A percentile compares a stretch with the other conserved stretches of the same genome.
Evolutionary conservation across 306 rosid genomes (phyloP).

Genomic region (Acacia confusa): DNA sequence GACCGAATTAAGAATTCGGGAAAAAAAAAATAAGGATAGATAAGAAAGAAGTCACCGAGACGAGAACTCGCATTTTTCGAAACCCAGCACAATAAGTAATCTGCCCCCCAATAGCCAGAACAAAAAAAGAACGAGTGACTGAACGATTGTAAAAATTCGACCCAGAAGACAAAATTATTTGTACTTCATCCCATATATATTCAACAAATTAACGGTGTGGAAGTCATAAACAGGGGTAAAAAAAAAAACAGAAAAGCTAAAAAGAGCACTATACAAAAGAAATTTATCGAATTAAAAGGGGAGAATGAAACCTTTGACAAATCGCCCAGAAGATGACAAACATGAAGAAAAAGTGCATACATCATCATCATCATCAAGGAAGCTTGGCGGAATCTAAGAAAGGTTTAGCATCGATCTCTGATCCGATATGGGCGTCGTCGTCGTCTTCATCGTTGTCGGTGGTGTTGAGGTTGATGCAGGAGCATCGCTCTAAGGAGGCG

Average conservation of each 20-base stretch:
- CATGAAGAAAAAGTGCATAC: not conserved
- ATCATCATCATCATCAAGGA: not conserved
- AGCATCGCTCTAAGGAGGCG: slow-evolving; percentile 70
- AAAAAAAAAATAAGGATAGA: not conserved
- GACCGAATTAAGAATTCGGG: not conserved
- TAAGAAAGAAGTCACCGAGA: slow-evolving; percentile 47
- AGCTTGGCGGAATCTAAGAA: slow-evolving; percentile 4
- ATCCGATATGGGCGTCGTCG: slow-evolving; percentile 29
- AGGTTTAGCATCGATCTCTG: slow-evolving; percentile 6
- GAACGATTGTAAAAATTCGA: not conserved
- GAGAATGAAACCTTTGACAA: not conserved
- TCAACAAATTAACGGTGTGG: not conserved
- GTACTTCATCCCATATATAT: not conserved
- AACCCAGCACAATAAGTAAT: not conserved
- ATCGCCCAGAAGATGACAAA: not conserved
- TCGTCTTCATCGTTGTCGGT: slow-evolving; percentile 49
- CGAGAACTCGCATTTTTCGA: slow-evolving; percentile 26
- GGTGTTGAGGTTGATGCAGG: slow-evolving; percentile 75
- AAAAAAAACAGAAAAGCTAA: not conserved
- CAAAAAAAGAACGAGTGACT: not conserved
- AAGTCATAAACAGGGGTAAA: not conserved
- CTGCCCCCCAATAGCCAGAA: not conserved
- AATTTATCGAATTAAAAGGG: not conserved
- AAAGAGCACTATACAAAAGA: not conserved
- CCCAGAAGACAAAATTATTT: slow-evolving; percentile 3